Evolutionary conservation across 2,329 filamentous ascomycete species (phyloP), one percentile per base, ranked within the genome.

Genomic region (Penicillium frequentans): DNA sequence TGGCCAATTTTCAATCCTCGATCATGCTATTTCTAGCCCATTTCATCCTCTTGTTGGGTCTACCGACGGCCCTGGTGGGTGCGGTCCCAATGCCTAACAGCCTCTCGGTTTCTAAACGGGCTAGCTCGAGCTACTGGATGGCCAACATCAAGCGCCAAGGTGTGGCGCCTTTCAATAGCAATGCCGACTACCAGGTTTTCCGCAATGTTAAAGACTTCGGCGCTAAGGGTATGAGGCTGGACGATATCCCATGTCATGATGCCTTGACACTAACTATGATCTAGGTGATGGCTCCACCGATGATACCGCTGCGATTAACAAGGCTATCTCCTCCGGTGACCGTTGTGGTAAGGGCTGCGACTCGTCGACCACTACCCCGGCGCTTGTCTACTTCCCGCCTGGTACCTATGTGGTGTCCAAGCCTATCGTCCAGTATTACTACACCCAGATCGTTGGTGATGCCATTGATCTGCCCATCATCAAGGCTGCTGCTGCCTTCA

Each of bases 371-470:
- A 84, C 84, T n/a, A 86, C 86, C 1, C 93, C 93, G 0, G 93
- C 91, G 26, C 79, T 98, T 14, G 86, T 98, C 52, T 98, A 96
- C 80, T 96, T 98, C 80, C 93, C 92, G 39, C 81, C 90, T 11
- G 93, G 93, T 63, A 96, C 87, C 55, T 98, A 97, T 70, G 70
- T 90, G 19, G 87, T 98, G 66, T 91, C 86, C 71, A 83, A 81
- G 68, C 90, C 93, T 23, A 85, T 98, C 64, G 77, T 92, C 51
- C 89, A 92, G 73, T 89, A 88, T 75, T 98, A 98, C 82, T 96
- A 96, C 80, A 96, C 93, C 10, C 92, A 97, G 73, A 85, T 98
- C 60, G 82, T 97, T 35, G 93, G 93, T 56, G 92, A 98, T 78
- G 86, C 88, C 49, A 70, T 84, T 67, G 80, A 84, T 61, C 75